These are phyloP conservation scores for Erucastrum elatum DNA, from an alignment of 345 rosid species.

Conservation along the genomic window DNA sequence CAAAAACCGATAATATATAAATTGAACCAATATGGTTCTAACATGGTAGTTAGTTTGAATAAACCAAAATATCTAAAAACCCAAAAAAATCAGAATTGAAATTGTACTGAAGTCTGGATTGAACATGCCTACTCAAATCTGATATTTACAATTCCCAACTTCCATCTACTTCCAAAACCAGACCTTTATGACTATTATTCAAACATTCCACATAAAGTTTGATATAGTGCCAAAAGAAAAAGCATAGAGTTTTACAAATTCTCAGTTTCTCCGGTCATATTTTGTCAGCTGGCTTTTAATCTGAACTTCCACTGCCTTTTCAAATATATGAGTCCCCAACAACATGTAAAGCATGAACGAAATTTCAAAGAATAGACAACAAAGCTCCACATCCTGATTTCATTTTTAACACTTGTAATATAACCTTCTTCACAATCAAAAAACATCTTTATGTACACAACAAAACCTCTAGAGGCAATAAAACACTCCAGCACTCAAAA, in stretches of 20 bases:
- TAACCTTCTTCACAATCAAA: slow-evolving; percentile 3
- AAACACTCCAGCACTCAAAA: slow-evolving; percentile 11
- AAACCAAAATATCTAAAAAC: too few species aligned
- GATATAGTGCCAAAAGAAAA: slow-evolving; percentile 10
- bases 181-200: neutral
- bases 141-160: neutral
- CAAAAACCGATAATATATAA: too few species aligned
- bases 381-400: neutral
- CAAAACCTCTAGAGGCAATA: slow-evolving; percentile 16
- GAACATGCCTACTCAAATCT: neutral
- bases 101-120: too few species aligned
- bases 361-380: slow-evolving; percentile 19
- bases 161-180: neutral
- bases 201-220: neutral
- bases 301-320: neutral
- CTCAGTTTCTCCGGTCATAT: slow-evolving; percentile 23
- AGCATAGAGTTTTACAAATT: neutral
- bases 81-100: too few species aligned
- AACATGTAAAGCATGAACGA: slow-evolving; percentile 9
- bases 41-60: too few species aligned
- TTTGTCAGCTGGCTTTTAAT: slow-evolving; percentile 2
- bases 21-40: too few species aligned
- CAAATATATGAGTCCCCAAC: neutral
- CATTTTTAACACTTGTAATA: neutral
- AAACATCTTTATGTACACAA: slow-evolving; percentile 26